phyloP scores from a whole-genome alignment of 768 basidiomycete species.

The Tricholoma terreum region DNA sequence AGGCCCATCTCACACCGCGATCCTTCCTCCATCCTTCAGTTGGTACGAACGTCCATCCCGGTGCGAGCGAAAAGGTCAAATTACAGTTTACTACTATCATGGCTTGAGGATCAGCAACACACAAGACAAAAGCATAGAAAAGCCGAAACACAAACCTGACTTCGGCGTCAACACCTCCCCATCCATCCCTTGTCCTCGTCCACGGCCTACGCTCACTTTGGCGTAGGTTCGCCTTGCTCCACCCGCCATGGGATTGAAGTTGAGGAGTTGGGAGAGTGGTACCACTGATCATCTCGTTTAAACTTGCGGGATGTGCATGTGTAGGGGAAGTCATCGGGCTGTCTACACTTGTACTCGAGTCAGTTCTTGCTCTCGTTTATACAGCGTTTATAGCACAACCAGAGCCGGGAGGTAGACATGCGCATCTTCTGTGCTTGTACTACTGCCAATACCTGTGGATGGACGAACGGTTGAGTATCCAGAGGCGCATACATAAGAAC shows the following conservation, averaged over 20 bases:
- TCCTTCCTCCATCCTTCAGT: constrained; percentile 79
- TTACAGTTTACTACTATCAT: constrained; percentile 70
- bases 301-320: neutral
- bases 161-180: constrained; percentile 57
- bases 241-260: constrained; percentile 26
- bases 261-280: neutral
- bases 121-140: neutral
- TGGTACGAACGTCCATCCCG: constrained; percentile 59
- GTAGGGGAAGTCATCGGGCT: neutral
- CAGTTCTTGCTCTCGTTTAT: too few species aligned
- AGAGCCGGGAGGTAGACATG: neutral
- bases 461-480: neutral
- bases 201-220: constrained; percentile 56
- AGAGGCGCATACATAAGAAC: neutral
- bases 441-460: neutral
- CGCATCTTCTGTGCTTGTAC: neutral
- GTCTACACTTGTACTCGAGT: neutral
- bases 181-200: constrained; percentile 71
- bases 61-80: constrained; percentile 59
- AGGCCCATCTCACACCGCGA: constrained; percentile 53
- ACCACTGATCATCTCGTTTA: neutral
- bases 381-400: neutral
- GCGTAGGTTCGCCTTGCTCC: constrained; percentile 44
- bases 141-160: constrained; percentile 53
- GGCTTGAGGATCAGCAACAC: constrained; percentile 7